These are phyloP conservation scores for Hypericum androsaemum DNA, from an alignment of 345 rosid species.

Conservation along the genomic window DNA sequence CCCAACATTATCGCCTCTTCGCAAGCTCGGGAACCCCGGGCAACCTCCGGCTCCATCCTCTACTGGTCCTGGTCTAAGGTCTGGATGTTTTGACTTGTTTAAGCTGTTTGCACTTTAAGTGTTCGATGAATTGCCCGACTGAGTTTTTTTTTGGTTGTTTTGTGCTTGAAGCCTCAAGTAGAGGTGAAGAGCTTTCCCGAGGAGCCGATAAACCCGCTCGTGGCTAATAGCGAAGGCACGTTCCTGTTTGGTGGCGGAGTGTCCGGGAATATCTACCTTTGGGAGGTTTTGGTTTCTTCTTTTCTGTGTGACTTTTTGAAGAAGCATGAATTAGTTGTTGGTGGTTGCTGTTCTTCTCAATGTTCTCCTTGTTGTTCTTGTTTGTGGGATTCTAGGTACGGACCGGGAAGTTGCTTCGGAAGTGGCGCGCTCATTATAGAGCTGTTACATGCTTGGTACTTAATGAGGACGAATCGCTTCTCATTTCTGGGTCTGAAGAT, in stretches of 20 bases:
- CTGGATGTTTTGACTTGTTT: not conserved
- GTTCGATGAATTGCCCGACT: slow-evolving; percentile 10
- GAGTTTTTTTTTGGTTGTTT: not conserved
- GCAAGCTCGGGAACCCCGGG: slow-evolving; percentile 49
- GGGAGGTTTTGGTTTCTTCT: slow-evolving; percentile 50
- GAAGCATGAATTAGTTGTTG: not conserved
- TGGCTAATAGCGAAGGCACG: slow-evolving; percentile 59
- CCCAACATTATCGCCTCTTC: slow-evolving; percentile 55
- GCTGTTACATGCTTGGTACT: slow-evolving; percentile 63
- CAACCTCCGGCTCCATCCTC: slow-evolving; percentile 50
- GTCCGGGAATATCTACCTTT: slow-evolving; percentile 57
- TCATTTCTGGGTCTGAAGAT: slow-evolving; percentile 79
- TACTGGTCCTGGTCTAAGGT: slow-evolving; percentile 83
- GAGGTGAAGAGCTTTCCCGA: slow-evolving; percentile 69
- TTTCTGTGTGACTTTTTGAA: not conserved
- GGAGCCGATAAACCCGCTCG: slow-evolving; percentile 59
- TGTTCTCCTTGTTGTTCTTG: not conserved
- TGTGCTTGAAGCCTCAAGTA: slow-evolving; percentile 48
- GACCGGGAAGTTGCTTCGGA: slow-evolving; percentile 63
- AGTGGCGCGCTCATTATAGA: slow-evolving; percentile 76
- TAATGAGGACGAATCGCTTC: slow-evolving; percentile 60
- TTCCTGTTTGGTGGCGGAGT: slow-evolving; percentile 73
- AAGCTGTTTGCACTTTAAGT: not conserved
- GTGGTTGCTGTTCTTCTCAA: not conserved
- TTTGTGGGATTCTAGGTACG: slow-evolving; percentile 43